Evolutionary conservation across 2,329 filamentous ascomycete genomes (phyloP).

Genomic region (Emergomyces orientalis): DNA sequence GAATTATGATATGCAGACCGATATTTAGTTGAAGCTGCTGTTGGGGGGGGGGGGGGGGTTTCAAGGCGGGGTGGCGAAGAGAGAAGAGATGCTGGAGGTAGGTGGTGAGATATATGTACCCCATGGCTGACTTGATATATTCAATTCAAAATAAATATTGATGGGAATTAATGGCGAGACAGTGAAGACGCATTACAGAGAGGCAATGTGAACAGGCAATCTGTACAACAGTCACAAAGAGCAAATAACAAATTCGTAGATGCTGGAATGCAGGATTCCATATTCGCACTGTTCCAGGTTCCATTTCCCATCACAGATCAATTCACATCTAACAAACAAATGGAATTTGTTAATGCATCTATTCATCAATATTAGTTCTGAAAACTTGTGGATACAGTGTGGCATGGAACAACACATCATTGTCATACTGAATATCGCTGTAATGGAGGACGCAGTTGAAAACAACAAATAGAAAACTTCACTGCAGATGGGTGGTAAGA

Average conservation of each 20-base stretch:
- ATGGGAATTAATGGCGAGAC: neutral
- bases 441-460: neutral
- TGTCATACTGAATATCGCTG: neutral
- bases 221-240: neutral
- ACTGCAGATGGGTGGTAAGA: neutral
- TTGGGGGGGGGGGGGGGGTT: too few species aligned
- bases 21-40: neutral
- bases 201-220: neutral
- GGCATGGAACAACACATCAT: neutral
- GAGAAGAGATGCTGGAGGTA: neutral
- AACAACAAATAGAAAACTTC: neutral
- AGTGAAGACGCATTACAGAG: neutral
- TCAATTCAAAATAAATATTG: neutral
- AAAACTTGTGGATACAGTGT: neutral
- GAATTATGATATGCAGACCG: neutral
- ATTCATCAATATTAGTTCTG: neutral
- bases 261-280: neutral
- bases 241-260: neutral
- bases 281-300: neutral
- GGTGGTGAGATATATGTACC: neutral
- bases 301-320: neutral
- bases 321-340: neutral
- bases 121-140: neutral
- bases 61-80: neutral
- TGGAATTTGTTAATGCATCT: neutral